phyloP scores from a whole-genome alignment of 306 rosid species.

The Castanea crenata region DNA sequence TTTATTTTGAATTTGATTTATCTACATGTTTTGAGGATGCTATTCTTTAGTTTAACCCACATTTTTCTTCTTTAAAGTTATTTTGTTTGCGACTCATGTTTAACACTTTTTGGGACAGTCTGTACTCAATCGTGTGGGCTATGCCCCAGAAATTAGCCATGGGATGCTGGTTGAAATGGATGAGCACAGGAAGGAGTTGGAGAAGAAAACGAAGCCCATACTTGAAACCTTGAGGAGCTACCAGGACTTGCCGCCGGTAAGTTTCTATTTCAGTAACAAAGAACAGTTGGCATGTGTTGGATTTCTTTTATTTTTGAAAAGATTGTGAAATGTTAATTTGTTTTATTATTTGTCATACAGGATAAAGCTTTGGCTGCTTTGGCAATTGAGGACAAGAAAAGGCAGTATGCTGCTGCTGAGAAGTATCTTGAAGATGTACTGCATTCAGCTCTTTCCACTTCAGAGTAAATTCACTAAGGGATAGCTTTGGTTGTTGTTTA shows the following conservation, averaged over 20 bases:
- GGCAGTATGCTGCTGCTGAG: constrained; percentile 88
- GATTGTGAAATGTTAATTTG: constrained; percentile 6
- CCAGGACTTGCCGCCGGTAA: constrained; percentile 94
- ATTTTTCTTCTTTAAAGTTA: constrained; percentile 3
- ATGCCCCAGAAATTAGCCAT: constrained; percentile 79
- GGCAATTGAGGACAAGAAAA: constrained; percentile 96
- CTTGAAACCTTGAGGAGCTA: constrained; percentile 86
- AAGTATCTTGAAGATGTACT: constrained; percentile 89
- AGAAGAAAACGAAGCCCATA: constrained; percentile 93
- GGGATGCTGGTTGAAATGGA: constrained; percentile 82
- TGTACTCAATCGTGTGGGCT: constrained; percentile 28
- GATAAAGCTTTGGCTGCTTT: constrained; percentile 97
- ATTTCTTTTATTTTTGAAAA: neutral
- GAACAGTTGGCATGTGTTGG: neutral
- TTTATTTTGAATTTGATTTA: neutral
- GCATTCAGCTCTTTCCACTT: constrained; percentile 75
- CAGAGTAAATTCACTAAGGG: constrained; percentile 32
- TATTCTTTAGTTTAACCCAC: neutral
- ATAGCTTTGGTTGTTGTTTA: neutral
- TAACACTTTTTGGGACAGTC: constrained; percentile 49
- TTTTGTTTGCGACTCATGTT: neutral
- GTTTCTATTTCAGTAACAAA: neutral
- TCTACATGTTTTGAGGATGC: neutral
- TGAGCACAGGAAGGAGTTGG: constrained; percentile 85
- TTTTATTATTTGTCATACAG: constrained; percentile 40